Base-by-base conservation (phyloP, 1,284 basidiomycete species). In the Gomphus bonarii region DNA sequence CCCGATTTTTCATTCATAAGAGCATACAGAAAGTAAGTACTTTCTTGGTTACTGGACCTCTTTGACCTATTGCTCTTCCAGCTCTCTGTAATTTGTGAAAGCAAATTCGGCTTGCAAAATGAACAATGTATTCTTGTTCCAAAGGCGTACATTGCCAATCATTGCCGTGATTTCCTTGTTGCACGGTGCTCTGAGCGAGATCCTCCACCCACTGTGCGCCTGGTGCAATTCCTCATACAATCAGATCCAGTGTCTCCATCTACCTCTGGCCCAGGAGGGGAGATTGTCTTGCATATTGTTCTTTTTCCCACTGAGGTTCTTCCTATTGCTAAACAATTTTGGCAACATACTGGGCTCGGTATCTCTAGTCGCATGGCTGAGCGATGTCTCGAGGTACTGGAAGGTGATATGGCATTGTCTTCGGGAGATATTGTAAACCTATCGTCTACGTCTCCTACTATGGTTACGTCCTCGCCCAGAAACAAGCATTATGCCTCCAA, bases 311-410 rank as follows among this genome's bases (percentile, higher is more conserved):
- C 75, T 12, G 75, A 81, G n/a, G 68, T 77, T 3, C 88, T 82
- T 63, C 67, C 79, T 0, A 67, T 88, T 4, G 93, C 91, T 12
- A 97, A 92, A 70, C 80, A 91, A 67, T 97, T 95, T 69, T 97
- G 95, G 94, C 95, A 98, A 65, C 95, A 98, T 67, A 86, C 89
- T 0, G 95, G 95, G 0, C 75, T 89, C 61, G 94, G 94, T 0
- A 86, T 99, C 53, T 91, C 88, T 1, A 94, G 90, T 61, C 84
- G 95, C 20, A 72, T 88, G 36, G 94, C 95, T 1, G 92, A 95
- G 58, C 76, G 83, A 53, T 93, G 88, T 63, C 76, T 98, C 28
- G 73, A 80, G 20, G 74, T 90, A 64, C 74, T 93, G 7, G 55
- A 51, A 28, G 69, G 72, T 3, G 73, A 76, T 25, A 70, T 73